phyloP scores from a whole-genome alignment of 169 alveolate genomes.

The Plasmodium knowlesi region DNA sequence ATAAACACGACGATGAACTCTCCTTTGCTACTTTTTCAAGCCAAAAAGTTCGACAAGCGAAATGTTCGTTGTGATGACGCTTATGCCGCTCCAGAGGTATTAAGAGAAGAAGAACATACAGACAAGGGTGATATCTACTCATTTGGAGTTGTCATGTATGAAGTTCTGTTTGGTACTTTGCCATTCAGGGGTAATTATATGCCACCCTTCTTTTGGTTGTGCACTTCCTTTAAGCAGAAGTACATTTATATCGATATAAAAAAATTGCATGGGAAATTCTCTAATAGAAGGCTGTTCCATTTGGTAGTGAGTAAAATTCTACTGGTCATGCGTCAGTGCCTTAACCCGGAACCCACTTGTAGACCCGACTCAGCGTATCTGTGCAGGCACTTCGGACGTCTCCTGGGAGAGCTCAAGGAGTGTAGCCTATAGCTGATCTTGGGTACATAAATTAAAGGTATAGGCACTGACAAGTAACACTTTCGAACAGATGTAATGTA shows the following conservation, averaged over 20 bases:
- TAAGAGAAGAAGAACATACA: slow-evolving; percentile 82
- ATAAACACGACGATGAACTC: background rate
- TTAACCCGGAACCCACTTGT: slow-evolving; percentile 34
- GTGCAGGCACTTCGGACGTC: background rate
- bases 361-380: slow-evolving; percentile 55
- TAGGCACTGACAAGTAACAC: background rate
- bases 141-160: slow-evolving; percentile 87
- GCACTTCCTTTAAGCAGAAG: slow-evolving; percentile 19
- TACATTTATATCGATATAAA: slow-evolving; percentile 25
- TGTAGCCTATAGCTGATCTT: background rate
- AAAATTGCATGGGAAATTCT: background rate
- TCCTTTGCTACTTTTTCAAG: background rate
- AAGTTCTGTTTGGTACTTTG: slow-evolving; percentile 74
- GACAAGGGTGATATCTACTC: slow-evolving; percentile 87
- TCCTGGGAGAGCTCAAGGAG: background rate
- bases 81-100: slow-evolving; percentile 86
- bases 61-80: background rate
- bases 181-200: slow-evolving; percentile 18
- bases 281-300: background rate
- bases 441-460: background rate
- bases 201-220: slow-evolving; percentile 17
- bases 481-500: background rate
- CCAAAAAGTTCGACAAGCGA: background rate
- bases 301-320: slow-evolving; percentile 19
- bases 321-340: slow-evolving; percentile 30